These are phyloP conservation scores for Hordeum pubiflorum DNA, from an alignment of 202 grass and related monocot species.

Conservation along the genomic window DNA sequence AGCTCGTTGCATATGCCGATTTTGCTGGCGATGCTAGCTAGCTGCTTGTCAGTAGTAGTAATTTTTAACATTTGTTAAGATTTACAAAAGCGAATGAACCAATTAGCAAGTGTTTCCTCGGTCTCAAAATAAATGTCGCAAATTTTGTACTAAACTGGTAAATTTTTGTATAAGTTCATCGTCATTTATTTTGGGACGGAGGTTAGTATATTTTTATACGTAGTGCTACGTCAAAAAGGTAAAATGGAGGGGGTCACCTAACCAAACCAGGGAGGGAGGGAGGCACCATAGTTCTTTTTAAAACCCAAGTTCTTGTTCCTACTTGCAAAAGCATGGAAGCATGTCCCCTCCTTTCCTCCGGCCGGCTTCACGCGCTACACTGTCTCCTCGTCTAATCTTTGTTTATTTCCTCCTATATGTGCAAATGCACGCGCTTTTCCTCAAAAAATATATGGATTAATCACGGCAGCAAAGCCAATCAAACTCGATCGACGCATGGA, in stretches of 20 bases:
- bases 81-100: background rate
- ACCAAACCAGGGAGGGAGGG: background rate
- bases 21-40: background rate
- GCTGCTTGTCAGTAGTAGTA: background rate
- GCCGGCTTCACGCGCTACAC: constrained; percentile 32
- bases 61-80: background rate
- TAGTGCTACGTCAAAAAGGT: background rate
- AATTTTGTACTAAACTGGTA: no score
- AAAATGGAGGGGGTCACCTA: constrained; percentile 38
- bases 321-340: constrained; percentile 51
- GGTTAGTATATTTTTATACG: no score
- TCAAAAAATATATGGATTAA: background rate
- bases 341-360: constrained; percentile 46
- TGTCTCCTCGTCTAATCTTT: background rate
- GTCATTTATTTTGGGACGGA: no score
- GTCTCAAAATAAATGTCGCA: no score
- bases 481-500: background rate
- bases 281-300: constrained; percentile 5
- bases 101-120: no score
- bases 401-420: background rate
- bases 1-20: no score
- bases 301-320: constrained; percentile 25
- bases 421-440: background rate
- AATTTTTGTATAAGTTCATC: no score
- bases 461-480: no score